Conservation (phyloP, 169 alveolate genomes). For the Cyclospora cayetanensis region DNA sequence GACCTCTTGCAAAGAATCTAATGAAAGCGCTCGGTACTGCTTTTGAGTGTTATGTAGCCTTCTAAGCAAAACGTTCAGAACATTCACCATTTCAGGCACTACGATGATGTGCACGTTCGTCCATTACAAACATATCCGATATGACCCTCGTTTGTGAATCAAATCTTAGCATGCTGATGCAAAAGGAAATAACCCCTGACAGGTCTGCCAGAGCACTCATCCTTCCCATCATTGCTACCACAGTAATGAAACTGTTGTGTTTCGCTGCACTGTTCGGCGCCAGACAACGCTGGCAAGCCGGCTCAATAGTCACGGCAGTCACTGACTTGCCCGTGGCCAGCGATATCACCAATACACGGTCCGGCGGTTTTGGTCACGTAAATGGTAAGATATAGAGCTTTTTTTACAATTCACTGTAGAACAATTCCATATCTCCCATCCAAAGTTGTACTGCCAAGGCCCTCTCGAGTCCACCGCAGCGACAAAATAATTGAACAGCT, state of each 20-base stretch:
- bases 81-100: not conserved
- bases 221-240: not conserved
- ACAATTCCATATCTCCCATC: not conserved
- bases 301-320: slow-evolving; percentile 47
- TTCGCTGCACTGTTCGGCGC: too few species aligned
- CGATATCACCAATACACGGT: slow-evolving; percentile 42
- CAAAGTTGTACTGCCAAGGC: slow-evolving; percentile 72
- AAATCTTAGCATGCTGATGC: slow-evolving; percentile 4
- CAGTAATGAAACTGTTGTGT: not conserved
- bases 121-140: not conserved
- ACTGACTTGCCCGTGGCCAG: slow-evolving; percentile 71
- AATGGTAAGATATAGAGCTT: slow-evolving; percentile 24
- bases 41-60: not conserved
- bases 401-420: not conserved
- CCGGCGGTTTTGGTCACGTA: slow-evolving; percentile 72
- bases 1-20: slow-evolving; percentile 59
- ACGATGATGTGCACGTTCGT: slow-evolving; percentile 25
- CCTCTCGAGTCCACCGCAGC: slow-evolving; percentile 67
- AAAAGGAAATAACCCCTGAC: slow-evolving; percentile 3
- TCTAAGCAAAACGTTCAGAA: not conserved
- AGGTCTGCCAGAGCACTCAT: not conserved
- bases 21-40: slow-evolving; percentile 54
- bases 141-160: not conserved
- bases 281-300: slow-evolving; percentile 72
- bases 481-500: slow-evolving; percentile 65